phyloP scores from a whole-genome alignment of 1,139 yeast genomes.

The Casaregolazyma suthepensis region DNA sequence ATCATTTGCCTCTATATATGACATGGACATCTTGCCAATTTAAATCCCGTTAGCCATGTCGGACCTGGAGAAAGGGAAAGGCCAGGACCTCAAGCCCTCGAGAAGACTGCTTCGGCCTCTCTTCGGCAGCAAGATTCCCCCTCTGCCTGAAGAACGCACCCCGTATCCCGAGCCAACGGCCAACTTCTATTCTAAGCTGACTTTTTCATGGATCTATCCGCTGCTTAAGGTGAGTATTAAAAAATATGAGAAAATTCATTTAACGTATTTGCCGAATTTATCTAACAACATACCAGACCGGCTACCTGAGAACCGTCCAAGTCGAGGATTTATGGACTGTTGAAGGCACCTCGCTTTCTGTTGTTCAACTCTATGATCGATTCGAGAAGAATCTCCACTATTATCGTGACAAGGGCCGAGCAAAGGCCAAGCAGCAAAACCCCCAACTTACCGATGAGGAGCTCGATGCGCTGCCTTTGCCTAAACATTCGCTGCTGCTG shows the following conservation, averaged over 20 bases:
- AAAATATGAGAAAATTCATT: background rate
- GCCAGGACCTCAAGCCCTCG: background rate
- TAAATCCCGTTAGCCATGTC: background rate
- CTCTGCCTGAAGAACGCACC: slow-evolving; percentile 24
- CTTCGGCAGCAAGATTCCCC: slow-evolving; percentile 28
- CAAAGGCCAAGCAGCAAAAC: slow-evolving; percentile 21
- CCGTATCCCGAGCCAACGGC: slow-evolving; percentile 27
- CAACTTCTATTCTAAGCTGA: slow-evolving; percentile 23
- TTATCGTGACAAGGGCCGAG: slow-evolving; percentile 35
- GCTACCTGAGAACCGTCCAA: slow-evolving; percentile 61
- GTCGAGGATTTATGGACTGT: slow-evolving; percentile 57
- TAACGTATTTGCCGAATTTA: background rate
- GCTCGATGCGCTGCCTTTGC: slow-evolving; percentile 29
- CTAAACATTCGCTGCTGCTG: slow-evolving; percentile 37
- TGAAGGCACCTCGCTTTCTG: slow-evolving; percentile 48
- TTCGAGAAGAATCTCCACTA: slow-evolving; percentile 38
- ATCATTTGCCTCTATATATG: background rate
- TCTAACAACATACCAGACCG: slow-evolving; percentile 31
- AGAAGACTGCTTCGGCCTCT: slow-evolving; percentile 21
- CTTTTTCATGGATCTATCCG: slow-evolving; percentile 58
- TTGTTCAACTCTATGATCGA: slow-evolving; percentile 35
- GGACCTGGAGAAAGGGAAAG: background rate
- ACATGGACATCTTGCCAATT: background rate
- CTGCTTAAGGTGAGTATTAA: slow-evolving; percentile 40
- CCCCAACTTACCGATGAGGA: slow-evolving; percentile 18